phyloP scores from a whole-genome alignment of 352 stramenopile species.

The Pythium dissimile region DNA sequence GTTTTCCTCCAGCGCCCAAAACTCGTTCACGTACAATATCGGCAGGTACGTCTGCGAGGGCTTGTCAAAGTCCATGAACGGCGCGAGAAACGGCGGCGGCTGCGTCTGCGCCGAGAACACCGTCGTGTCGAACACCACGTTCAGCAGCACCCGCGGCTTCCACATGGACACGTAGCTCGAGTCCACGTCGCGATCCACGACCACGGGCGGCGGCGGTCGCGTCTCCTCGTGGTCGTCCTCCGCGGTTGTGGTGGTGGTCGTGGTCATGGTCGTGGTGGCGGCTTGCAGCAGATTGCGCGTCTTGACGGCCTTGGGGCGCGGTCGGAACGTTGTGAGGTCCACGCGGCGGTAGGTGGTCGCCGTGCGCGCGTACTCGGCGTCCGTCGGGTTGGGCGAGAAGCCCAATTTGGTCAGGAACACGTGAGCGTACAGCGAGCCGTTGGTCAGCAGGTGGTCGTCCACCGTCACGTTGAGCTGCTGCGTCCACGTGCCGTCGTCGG shows the following conservation, averaged over 20 bases:
- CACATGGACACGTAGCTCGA: slow-evolving; percentile 72
- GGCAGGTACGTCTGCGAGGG: slow-evolving; percentile 76
- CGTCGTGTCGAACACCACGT: slow-evolving; percentile 68
- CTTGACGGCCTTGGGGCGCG: slow-evolving; percentile 66
- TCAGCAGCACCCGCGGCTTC: slow-evolving; percentile 70
- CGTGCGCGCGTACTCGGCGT: slow-evolving; percentile 54
- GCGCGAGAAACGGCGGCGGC: slow-evolving; percentile 64
- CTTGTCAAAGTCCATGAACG: slow-evolving; percentile 58
- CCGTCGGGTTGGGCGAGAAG: slow-evolving; percentile 62
- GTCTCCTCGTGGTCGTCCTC: slow-evolving; percentile 7
- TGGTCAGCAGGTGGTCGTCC: slow-evolving; percentile 58
- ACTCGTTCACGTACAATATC: slow-evolving; percentile 92
- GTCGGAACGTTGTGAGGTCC: slow-evolving; percentile 74
- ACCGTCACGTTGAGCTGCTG: slow-evolving; percentile 68
- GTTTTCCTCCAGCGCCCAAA: slow-evolving; percentile 91
- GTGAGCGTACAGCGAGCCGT: slow-evolving; percentile 82
- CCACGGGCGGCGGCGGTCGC: not conserved
- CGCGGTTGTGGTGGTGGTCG: no score
- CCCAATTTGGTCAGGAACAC: slow-evolving; percentile 79
- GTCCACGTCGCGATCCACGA: slow-evolving; percentile 16
- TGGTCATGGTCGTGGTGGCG: no score
- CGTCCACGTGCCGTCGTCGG: slow-evolving; percentile 49
- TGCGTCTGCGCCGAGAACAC: slow-evolving; percentile 52
- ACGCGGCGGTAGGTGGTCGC: slow-evolving; percentile 50
- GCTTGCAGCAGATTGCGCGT: slow-evolving; percentile 69